Evolutionary conservation across 257 asterid genomes (phyloP).

Genomic region (Henckelia pumila): DNA sequence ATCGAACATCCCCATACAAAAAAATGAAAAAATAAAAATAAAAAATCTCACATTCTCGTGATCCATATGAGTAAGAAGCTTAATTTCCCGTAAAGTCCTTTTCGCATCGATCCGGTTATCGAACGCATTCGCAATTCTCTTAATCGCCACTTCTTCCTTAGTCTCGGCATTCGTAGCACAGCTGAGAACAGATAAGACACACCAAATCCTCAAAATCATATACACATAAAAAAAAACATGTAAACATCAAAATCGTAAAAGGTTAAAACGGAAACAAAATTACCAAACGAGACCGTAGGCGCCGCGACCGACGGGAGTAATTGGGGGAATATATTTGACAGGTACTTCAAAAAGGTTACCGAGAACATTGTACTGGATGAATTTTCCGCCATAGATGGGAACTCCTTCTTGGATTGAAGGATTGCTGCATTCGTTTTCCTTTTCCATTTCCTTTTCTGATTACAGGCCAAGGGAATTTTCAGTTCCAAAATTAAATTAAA

Average conservation of each 20-base stretch:
- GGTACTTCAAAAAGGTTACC: constrained; percentile 73
- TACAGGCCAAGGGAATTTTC: background rate
- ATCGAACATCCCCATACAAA: background rate
- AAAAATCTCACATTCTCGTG: constrained; percentile 65
- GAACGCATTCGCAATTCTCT: constrained; percentile 85
- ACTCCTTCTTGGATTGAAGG: constrained; percentile 41
- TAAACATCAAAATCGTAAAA: background rate
- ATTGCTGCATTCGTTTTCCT: constrained; percentile 40
- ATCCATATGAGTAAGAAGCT: constrained; percentile 90
- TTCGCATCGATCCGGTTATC: constrained; percentile 86
- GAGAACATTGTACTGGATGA: constrained; percentile 61
- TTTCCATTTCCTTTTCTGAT: constrained; percentile 27
- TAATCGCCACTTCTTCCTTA: constrained; percentile 76
- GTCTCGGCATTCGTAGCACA: constrained; percentile 69
- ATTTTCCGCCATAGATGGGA: constrained; percentile 63
- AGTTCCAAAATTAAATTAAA: background rate
- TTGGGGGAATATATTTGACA: constrained; percentile 69
- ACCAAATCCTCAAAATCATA: constrained; percentile 2
- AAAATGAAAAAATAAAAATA: background rate
- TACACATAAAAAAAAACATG: constrained; percentile 17
- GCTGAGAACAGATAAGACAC: constrained; percentile 31
- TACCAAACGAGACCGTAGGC: constrained; percentile 95
- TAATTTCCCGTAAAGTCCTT: constrained; percentile 80
- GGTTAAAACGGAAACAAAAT: background rate
- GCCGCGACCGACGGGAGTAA: constrained; percentile 76